A percentile compares a stretch with the other conserved stretches of the same genome.
phyloP scores from a whole-genome alignment of 225 moss, liverwort and hornwort genomes.

The Anthoceros angustus region DNA sequence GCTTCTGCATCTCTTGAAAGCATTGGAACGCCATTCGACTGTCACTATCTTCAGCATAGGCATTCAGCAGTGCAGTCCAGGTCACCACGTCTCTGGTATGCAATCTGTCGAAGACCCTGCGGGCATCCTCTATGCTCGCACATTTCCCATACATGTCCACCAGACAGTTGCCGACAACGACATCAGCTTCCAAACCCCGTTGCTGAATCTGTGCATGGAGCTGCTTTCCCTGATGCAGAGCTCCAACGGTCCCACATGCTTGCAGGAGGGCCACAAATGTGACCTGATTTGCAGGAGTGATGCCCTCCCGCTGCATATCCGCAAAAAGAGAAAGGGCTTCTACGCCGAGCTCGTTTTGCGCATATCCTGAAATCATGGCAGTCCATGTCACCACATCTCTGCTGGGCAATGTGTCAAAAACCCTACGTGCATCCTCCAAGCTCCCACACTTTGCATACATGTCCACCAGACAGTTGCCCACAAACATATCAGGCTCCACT shows the following conservation, averaged over 20 bases:
- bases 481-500: not conserved
- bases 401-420: not conserved
- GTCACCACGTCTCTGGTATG: not conserved
- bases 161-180: not conserved
- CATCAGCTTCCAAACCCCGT: not conserved
- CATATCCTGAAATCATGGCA: not conserved
- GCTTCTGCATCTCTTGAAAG: not conserved
- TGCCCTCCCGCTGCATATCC: not conserved
- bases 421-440: not conserved
- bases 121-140: not conserved
- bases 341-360: not conserved
- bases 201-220: not conserved
- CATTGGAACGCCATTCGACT: not conserved
- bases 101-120: not conserved
- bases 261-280: not conserved
- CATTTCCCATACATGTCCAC: not conserved
- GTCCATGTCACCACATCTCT: not conserved
- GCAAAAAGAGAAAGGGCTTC: not conserved
- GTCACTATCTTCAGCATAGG: not conserved
- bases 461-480: not conserved
- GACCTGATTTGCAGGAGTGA: not conserved
- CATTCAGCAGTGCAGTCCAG: not conserved
- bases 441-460: conserved; percentile 1
- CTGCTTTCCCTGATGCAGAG: not conserved
- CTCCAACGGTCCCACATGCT: not conserved